Base-by-base conservation (phyloP, 495 filamentous ascomycete genomes). In the Penicillium verhagenii region DNA sequence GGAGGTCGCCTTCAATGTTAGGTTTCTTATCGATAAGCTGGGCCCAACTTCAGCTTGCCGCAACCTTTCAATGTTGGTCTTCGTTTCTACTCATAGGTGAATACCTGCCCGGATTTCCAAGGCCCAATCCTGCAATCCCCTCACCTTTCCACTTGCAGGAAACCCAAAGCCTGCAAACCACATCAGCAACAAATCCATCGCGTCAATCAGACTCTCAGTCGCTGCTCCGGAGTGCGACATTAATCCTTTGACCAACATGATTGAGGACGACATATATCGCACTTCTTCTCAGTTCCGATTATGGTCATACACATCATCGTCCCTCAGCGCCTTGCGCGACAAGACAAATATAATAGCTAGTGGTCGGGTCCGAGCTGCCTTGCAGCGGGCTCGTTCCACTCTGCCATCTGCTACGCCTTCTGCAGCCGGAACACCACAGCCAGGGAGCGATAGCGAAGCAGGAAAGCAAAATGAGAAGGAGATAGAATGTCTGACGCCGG, bases 191-290 rank as follows among this genome's bases (percentile, higher is more conserved):
- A n/a, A 6, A 35, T 16, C 4, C 33, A 3, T 5, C 6, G 7
- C 33, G 7, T 14, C 28, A 5, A 4, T n/a, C 14, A 16, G 14
- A 5, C 13, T 8, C 7, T 35, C 33, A 14, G 33, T 35, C 33
- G 11, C 14, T 13, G 14, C 33, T 13, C 33, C 33, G 14, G 5
- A 35, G 33, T 14, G 33, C 33, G 33, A 11, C 14, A 14, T 14
- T 35, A 13, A 4, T 13, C 1, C 33, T 35, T 13, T 3, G 33
- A 6, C 4, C 64, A 72, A 50, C 53, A 80, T 88, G 79, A 83
- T 79, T 53, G 94, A 98, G 79, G 94, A 98, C 68, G 87, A 88
- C 56, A 78, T 92, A 45, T 98, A 97, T 74, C 88, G 88, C n/a
- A 77, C 87, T 18, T 94, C 92, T 0, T 93, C 90, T 39, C 94